Evolutionary conservation across 257 asterid species (phyloP), one percentile per base, ranked within the genome.

Genomic region (Plantago ovata): DNA sequence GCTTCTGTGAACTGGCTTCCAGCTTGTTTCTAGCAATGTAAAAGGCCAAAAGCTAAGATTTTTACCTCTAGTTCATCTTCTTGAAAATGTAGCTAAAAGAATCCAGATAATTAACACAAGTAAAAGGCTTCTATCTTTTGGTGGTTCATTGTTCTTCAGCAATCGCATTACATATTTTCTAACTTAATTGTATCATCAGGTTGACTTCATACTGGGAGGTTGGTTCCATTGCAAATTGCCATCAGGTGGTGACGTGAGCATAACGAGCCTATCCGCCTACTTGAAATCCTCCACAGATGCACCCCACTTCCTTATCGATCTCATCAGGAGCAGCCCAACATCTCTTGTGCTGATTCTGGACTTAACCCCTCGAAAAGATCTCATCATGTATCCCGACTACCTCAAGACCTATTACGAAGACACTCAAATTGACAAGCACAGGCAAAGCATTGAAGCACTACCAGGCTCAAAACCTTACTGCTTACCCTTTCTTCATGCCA

Each of bases 141-240:
- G n/a, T n/a, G n/a, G n/a, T n/a, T n/a, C n/a, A n/a, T n/a, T n/a
- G n/a, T n/a, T n/a, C n/a, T n/a, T n/a, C n/a, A n/a, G n/a, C n/a
- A n/a, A n/a, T n/a, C n/a, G n/a, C n/a, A n/a, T n/a, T n/a, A n/a
- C n/a, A n/a, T n/a, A n/a, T n/a, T n/a, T n/a, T n/a, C n/a, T n/a
- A n/a, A n/a, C n/a, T n/a, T n/a, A n/a, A n/a, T n/a, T n/a, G n/a
- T n/a, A n/a, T n/a, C n/a, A 20, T 66, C 93, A 92, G 98, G 75
- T 92, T 66, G 95, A 92, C 71, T 77, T 88, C 72, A 38, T 85
- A 48, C 45, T 88, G 63, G 96, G 94, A 63, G 73, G 79, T 64
- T 92, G 98, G 98, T 63, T 83, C 53, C 87, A 88, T 70, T 79
- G 95, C 83, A 61, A 72, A 74, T 68, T 88, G 66, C 98, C 98